A percentile compares a stretch with the other conserved stretches of the same genome.
Evolutionary conservation across 2,329 filamentous ascomycete species (phyloP).

Genomic region (Emydomyces testavorans): DNA sequence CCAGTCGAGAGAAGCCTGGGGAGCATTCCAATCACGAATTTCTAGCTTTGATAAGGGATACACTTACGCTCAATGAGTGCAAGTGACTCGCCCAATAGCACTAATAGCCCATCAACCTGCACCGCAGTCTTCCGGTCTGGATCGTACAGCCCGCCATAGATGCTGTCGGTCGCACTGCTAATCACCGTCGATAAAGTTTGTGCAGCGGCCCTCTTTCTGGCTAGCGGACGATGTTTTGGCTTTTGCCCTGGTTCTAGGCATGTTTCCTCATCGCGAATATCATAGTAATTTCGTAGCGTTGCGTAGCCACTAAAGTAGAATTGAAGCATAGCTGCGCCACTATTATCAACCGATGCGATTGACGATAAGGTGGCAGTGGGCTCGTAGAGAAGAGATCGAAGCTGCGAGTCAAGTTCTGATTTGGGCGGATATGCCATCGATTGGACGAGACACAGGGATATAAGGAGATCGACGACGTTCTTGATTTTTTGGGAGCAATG

Average conservation of each 20-base stretch:
- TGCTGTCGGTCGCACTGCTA: conserved; percentile 75
- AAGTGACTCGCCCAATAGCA: conserved; percentile 71
- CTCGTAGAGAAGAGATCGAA: conserved; percentile 57
- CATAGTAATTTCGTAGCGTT: conserved; percentile 79
- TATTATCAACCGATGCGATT: conserved; percentile 62
- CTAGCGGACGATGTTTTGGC: conserved; percentile 42
- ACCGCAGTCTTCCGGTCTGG: conserved; percentile 68
- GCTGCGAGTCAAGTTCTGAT: conserved; percentile 59
- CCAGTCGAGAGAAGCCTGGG: no score
- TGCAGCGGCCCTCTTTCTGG: conserved; percentile 58
- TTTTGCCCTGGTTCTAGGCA: conserved; percentile 27
- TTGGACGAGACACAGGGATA: conserved; percentile 75
- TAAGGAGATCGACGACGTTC: conserved; percentile 73
- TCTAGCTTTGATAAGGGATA: no score
- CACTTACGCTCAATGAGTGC: conserved; percentile 55
- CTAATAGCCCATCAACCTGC: conserved; percentile 74
- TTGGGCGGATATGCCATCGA: conserved; percentile 67
- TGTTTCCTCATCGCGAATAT: conserved; percentile 63
- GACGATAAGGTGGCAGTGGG: conserved; percentile 60
- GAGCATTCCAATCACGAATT: no score
- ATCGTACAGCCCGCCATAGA: conserved; percentile 82
- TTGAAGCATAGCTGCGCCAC: conserved; percentile 72
- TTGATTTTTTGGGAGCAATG: conserved; percentile 69
- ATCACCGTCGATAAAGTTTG: conserved; percentile 71
- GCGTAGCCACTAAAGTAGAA: conserved; percentile 86